Base-by-base conservation (phyloP, 202 grass and related monocot species). In the Brachypodium distachyon region DNA sequence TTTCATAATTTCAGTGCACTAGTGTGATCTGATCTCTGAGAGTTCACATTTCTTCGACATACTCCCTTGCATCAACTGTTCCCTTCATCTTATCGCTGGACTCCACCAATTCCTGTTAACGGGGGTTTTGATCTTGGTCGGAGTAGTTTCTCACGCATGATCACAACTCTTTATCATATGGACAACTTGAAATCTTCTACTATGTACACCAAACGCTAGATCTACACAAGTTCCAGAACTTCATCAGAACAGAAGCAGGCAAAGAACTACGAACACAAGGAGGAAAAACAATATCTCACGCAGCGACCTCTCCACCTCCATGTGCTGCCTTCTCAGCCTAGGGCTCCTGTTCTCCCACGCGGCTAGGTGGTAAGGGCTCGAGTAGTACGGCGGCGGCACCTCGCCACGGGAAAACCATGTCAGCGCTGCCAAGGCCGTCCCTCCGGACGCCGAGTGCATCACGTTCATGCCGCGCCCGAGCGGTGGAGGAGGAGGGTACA, bases 221-320 rank as follows among this genome's bases (percentile, higher is more conserved):
- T 57, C 12, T 38, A 62, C 47, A 47, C 32, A n/a, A 29, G 42
- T 14, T 67, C 26, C 50, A 8, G 12, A 9, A 2, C 32, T 50
- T 22, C 11, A 41, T 83, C 78, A 87, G 79, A 96, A 96, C 74
- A 96, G 47, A 50, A 92, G 81, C n/a, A 92, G 78, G 70, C 92
- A 96, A 8, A 96, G 65, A 31, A 74, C 50, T 21, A 77, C 86
- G 50, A 91, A 89, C 55, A 96, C 65, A n/a, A 40, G 62, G 33
- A 96, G 86, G 79, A 92, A 89, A 78, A 89, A 63, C 49, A 82
- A 78, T 33, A 89, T 74, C 69, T 96, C 89, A 64, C 90, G 86
- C 73, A 96, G 83, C 5, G 84, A 86, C 64, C 77, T 89, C 81
- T 87, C 92, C 39, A 96, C 37, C 51, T 86, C 81, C 16, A 85